Base-by-base conservation (phyloP, 768 basidiomycete species). In the Rossbeevera mucosa region DNA sequence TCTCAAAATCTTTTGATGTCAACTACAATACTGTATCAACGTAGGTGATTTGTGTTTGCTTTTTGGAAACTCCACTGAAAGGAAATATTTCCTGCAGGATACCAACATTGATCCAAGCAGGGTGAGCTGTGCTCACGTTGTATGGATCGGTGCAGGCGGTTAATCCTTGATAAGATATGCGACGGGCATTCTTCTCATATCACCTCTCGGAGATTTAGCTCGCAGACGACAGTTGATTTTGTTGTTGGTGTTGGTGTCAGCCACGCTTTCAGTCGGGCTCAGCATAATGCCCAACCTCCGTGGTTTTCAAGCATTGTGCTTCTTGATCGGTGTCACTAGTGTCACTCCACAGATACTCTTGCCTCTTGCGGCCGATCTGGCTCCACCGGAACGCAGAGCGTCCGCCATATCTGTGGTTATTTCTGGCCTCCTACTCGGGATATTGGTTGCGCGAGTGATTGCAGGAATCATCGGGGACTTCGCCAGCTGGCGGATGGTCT, bases 151-250 rank as follows among this genome's bases (percentile, higher is more conserved):
- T 18, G 26, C 8, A 38, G 16, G 9, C 44, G 14, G 22, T 55
- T 22, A 50, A 50, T 25, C 48, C 8, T 47, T 44, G 24, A 44
- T 30, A 5, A 85, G 88, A 40, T 92, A 91, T 64, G 86, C 85
- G 2, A 72, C 72, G 7, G 89, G 89, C 1, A 75, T 92, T 7
- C 66, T 93, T 3, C 67, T 93, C 38, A 80, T 94, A 49, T 80
- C 87, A 0, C 92, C 93, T 1, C 73, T 91, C 0, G 92, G 93
- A 7, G 92, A 95, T 65, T 77, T 94, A 20, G 77, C 91, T 25
- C 85, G 86, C 18, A 74, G 91, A 30, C 76, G 92, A 12, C 84
- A 81, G 41, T 74, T 95, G 0, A 76, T 87, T 26, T 73, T 94
- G 20, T 53, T 75, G 11, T 68, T 91, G 18, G 71, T 86, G 33